A percentile compares a stretch with the other conserved stretches of the same genome.
phyloP scores from a whole-genome alignment of 1,284 basidiomycete species.

The Trichosporon asahii region DNA sequence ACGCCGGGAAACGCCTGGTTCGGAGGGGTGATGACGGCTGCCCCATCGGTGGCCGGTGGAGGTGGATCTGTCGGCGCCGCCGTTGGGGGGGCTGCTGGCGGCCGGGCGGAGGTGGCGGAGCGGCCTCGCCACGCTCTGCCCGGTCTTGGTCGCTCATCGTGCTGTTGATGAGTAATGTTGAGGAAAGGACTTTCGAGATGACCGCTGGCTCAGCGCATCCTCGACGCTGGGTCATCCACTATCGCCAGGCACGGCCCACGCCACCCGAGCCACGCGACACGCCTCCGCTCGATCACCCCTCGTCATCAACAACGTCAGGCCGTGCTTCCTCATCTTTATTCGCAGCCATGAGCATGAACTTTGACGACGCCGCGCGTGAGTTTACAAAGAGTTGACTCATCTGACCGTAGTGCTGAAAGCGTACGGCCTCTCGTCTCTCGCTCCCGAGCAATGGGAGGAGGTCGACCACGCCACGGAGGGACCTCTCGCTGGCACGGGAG shows the following conservation, averaged over 20 bases:
- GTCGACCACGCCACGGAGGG: constrained; percentile 50
- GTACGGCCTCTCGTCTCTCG: constrained; percentile 48
- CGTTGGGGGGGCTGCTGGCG: not conserved
- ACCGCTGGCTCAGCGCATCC: not conserved
- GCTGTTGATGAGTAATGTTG: not conserved
- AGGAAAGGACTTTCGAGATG: not conserved
- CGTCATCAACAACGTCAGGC: constrained; percentile 9
- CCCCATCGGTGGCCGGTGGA: not conserved
- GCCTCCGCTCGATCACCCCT: not conserved
- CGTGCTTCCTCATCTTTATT: not conserved
- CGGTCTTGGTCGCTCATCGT: constrained; percentile 9
- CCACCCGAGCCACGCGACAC: constrained; percentile 9
- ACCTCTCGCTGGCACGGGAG: constrained; percentile 43
- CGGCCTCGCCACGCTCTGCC: constrained; percentile 9
- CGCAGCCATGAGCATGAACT: constrained; percentile 12
- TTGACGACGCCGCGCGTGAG: constrained; percentile 18
- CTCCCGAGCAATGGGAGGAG: constrained; percentile 50
- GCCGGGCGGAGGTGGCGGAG: constrained; percentile 2
- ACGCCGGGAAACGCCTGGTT: constrained; percentile 15
- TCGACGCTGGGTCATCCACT: constrained; percentile 7
- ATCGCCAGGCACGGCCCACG: constrained; percentile 8
- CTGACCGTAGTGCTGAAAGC: constrained; percentile 29
- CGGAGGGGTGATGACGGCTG: not conserved
- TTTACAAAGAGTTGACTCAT: too few species aligned
- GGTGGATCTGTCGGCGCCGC: not conserved